Base-by-base conservation (phyloP, 805 yeast genomes). In the Wickerhamiella dianesei region DNA sequence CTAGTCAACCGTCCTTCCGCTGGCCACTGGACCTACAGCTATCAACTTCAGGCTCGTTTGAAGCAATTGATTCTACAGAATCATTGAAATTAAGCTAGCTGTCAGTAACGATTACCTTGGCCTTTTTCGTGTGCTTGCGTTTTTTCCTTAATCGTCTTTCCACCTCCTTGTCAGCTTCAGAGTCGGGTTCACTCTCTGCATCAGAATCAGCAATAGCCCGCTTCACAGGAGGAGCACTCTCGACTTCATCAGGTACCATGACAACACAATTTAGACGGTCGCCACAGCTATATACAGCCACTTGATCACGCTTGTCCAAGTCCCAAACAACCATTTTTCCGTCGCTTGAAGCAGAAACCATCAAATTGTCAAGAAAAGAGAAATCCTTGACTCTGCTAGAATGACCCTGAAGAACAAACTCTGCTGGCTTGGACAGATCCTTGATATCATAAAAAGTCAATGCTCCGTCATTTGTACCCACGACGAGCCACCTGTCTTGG, bases 271-370 rank as follows among this genome's bases (percentile, higher is more conserved):
- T 89, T 52, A 92, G 72, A 58, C 98, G 73, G 65, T 92, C 97
- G 12, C 94, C 94, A 18, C 89, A 75, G 53, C 80, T 85, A 61
- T 87, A 89, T 2, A 86, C 92, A 0, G 96, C 96, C 20, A 87
- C 74, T 62, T 87, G 95, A 36, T 84, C 94, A 56, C 73, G 72
- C 2, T 67, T 57, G 1, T 65, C 60, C 59, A 80, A 66, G 60
- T 88, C 82, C 96, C 96, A 89, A 2, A 89, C 82, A 5, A 92
- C 94, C 45, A 89, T 80, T 57, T 76, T 82, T 21, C 97, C 97
- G 63, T 89, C 97, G 0, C 96, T 84, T 0, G 96, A 84, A 12
- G 87, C 84, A 2, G 95, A 81, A 0, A 84, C 73, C 58, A 92
- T 63, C 58, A 73, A 82, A 13, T 71, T 68, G 35, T 68, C 65